These are phyloP conservation scores for Verticillium albo-atrum DNA, from an alignment of 2,329 filamentous ascomycete species.

Conservation along the genomic window DNA sequence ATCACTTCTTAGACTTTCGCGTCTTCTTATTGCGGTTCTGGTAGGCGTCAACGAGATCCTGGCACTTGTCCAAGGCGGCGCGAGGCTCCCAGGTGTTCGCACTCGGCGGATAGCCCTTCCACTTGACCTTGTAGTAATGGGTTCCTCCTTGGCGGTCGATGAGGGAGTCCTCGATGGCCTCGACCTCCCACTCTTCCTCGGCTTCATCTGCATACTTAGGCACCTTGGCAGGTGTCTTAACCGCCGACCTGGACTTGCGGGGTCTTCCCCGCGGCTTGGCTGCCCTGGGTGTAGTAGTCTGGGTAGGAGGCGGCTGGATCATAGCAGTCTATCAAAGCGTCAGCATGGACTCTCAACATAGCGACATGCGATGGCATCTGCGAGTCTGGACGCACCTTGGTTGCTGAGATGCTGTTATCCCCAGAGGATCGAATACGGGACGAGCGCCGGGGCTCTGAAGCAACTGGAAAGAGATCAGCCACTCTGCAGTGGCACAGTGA, in stretches of 20 bases:
- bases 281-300: neutral
- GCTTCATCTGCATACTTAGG: neutral
- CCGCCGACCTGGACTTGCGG: slow-evolving; percentile 1
- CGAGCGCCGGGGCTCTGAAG: neutral
- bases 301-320: neutral
- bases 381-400: slow-evolving; percentile 6
- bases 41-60: slow-evolving; percentile 28
- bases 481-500: too few species aligned
- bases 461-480: neutral
- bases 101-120: slow-evolving; percentile 39
- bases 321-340: neutral
- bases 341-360: neutral
- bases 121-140: slow-evolving; percentile 47
- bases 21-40: slow-evolving; percentile 18
- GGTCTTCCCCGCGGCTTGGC: neutral
- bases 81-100: slow-evolving; percentile 52
- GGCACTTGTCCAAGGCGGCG: slow-evolving; percentile 35
- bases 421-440: neutral
- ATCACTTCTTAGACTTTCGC: neutral
- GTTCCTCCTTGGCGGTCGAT: slow-evolving; percentile 31
- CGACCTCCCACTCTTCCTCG: slow-evolving; percentile 39
- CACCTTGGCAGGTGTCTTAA: slow-evolving; percentile 3
- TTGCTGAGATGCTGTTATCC: slow-evolving; percentile 9
- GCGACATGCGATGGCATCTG: neutral
- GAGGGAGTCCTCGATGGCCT: slow-evolving; percentile 37